These are phyloP conservation scores for Xerocomellus intermedius DNA, from an alignment of 768 basidiomycete species.

Conservation along the genomic window DNA sequence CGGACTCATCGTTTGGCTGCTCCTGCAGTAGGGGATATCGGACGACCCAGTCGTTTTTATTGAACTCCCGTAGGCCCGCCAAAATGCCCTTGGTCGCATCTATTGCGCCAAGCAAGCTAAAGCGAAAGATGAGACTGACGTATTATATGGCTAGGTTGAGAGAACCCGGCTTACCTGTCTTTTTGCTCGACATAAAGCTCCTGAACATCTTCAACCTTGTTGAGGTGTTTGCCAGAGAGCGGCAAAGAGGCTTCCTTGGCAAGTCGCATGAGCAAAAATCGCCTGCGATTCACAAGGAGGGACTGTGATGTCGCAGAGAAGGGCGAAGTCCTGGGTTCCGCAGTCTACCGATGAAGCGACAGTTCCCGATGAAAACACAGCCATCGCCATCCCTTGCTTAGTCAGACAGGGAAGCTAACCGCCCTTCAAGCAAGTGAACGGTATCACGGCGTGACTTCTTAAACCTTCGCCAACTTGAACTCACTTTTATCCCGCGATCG, in stretches of 20 bases:
- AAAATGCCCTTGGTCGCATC: constrained; percentile 69
- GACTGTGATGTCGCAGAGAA: neutral
- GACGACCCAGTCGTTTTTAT: constrained; percentile 83
- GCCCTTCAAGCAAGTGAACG: too few relatives aligned
- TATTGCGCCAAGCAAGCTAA: constrained; percentile 65
- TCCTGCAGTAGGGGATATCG: constrained; percentile 78
- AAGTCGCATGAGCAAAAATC: constrained; percentile 13
- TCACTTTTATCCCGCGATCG: neutral
- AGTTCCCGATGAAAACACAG: neutral
- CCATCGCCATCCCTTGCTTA: constrained; percentile 16
- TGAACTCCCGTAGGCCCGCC: constrained; percentile 72
- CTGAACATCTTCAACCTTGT: constrained; percentile 70
- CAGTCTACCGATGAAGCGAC: neutral
- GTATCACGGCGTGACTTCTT: too few relatives aligned
- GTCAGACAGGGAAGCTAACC: constrained; percentile 9
- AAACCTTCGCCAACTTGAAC: too few relatives aligned
- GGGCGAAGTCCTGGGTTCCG: neutral
- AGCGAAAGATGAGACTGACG: neutral
- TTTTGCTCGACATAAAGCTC: constrained; percentile 73
- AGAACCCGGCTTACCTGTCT: constrained; percentile 55
- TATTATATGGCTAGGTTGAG: neutral
- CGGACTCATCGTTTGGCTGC: constrained; percentile 32
- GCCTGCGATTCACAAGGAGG: constrained; percentile 2
- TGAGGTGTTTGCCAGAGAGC: constrained; percentile 34
- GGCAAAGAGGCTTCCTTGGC: constrained; percentile 14